Percentiles rank a stretch among this genome's conserved stretches.
phyloP scores from a whole-genome alignment of 331 rosid genomes.

The Telfairia occidentalis region DNA sequence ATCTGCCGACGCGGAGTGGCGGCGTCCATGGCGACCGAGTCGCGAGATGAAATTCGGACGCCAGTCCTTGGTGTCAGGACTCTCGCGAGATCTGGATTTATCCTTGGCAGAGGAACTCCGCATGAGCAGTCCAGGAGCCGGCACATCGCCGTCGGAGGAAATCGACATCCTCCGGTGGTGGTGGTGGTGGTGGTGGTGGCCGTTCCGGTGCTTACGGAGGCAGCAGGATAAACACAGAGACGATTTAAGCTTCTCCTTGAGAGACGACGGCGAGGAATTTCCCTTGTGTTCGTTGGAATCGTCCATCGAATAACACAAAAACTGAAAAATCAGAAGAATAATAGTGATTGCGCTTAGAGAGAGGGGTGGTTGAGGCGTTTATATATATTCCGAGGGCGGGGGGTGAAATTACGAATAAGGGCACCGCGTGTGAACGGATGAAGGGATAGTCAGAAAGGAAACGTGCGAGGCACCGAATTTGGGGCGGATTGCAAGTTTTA shows the following conservation, averaged over 20 bases:
- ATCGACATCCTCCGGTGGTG: neutral
- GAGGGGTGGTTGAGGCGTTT: neutral
- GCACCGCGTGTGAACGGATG: neutral
- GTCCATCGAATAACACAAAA: neutral
- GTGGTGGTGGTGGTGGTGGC: conserved; percentile 5
- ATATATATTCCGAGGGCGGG: neutral
- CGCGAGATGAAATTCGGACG: conserved; percentile 3
- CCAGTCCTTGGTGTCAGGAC: neutral
- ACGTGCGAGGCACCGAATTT: neutral
- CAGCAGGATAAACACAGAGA: conserved; percentile 8
- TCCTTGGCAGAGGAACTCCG: conserved; percentile 5
- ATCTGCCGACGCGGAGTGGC: conserved; percentile 11
- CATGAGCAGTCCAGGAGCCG: neutral
- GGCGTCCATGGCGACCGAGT: conserved; percentile 9
- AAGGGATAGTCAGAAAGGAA: too few species aligned
- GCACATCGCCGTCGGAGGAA: neutral
- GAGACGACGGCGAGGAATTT: neutral
- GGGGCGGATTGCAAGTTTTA: too few species aligned
- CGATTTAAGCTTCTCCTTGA: neutral
- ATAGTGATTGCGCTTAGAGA: neutral
- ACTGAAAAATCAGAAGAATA: neutral
- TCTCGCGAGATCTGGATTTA: conserved; percentile 8
- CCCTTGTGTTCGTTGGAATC: neutral
- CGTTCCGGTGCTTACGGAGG: neutral
- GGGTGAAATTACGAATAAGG: neutral